Evolutionary conservation across 768 basidiomycete species (phyloP), one percentile per base, ranked within the genome.

Genomic region (Mrakia blollopis): DNA sequence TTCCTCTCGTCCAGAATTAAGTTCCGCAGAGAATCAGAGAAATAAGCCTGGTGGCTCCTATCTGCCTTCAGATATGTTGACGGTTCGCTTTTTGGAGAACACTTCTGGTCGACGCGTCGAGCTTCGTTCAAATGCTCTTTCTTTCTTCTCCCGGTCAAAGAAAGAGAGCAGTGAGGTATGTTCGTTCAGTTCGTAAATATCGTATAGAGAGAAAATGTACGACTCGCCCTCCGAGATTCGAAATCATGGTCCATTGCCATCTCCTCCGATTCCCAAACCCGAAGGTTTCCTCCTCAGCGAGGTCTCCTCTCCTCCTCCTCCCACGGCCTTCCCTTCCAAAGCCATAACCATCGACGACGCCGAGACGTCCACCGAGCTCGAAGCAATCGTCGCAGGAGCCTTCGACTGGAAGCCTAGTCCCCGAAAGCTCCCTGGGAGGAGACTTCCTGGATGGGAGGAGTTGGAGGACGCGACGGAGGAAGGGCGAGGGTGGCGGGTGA

Each of bases 51-150:
- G n/a, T n/a, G n/a, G n/a, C n/a, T n/a, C n/a, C n/a, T n/a, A n/a
- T n/a, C n/a, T n/a, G n/a, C n/a, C n/a, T n/a, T n/a, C 39, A 41
- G 54, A 57, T 57, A 28, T 57, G 54, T 57, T 78, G 63, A 76
- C 76, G 71, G 69, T 78, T 72, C 30, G 72, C 54, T 44, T 73
- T 54, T 25, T 54, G 3, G 54, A 47, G 44, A 23, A 23, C 54
- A n/a, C n/a, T n/a, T n/a, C n/a, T 25, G 23, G 21, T 3, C 54
- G 54, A 54, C 54, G 54, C 54, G 54, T 54, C 54, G 57, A 57
- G 23, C 14, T 14, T 44, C 44, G 44, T 11, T 44, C 44, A 11
- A 9, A 8, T 28, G 25, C 57, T 57, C 28, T 6, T 11, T 57
- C 57, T n/a, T 28, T 57, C 57, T 25, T 5, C n/a, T 28, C 23